Conservation (phyloP, 2,329 filamentous ascomycete species). For the Fusarium sp. region DNA sequence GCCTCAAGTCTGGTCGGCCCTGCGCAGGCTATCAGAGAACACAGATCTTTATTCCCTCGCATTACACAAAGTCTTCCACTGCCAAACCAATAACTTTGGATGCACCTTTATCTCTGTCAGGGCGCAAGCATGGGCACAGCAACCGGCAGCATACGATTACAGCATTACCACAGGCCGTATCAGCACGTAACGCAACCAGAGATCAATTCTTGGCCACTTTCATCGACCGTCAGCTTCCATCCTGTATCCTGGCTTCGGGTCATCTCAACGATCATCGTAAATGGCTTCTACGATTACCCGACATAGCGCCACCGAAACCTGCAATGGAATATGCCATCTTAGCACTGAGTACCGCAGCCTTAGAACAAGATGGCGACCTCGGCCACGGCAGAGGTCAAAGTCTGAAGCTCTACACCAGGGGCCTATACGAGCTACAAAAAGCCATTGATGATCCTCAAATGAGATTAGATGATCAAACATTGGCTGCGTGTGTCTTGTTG, state of each 20-base stretch:
- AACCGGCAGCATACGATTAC: fast-evolving
- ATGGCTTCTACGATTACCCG: background rate
- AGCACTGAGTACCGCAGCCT: background rate
- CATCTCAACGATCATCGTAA: background rate
- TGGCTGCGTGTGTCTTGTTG: background rate
- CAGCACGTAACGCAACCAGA: background rate
- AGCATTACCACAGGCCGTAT: fast-evolving
- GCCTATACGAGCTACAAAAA: background rate
- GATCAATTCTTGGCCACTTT: background rate
- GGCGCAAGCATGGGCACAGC: fast-evolving
- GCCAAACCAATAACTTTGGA: fast-evolving
- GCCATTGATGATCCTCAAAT: fast-evolving
- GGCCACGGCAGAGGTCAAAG: background rate
- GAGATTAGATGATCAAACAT: background rate
- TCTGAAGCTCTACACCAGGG: background rate
- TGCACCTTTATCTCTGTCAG: fast-evolving
- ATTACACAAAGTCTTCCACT: background rate
- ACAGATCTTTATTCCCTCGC: background rate
- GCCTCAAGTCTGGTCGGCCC: background rate
- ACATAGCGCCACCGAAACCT: fast-evolving
- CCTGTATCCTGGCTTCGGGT: fast-evolving
- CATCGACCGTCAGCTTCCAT: background rate
- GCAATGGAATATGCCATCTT: background rate
- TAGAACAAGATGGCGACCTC: background rate
- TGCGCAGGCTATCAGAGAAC: background rate